phyloP scores from a whole-genome alignment of 148 eudicot genomes.

The Rhododendron molle region DNA sequence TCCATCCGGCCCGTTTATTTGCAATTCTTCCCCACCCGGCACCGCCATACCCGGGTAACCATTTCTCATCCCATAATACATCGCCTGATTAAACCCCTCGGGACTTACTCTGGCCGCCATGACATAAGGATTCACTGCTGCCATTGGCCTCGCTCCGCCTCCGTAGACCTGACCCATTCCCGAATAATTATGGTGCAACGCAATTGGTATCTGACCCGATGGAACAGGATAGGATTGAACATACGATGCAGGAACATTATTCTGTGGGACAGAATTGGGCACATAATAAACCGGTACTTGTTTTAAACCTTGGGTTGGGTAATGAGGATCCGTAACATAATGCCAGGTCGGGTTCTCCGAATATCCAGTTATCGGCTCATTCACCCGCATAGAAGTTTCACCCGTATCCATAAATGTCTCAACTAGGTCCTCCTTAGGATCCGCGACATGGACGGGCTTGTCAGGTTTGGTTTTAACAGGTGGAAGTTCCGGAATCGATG shows the following conservation, averaged over 20 bases:
- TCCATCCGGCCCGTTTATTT: not conserved
- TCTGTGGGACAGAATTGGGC: conserved; percentile 35
- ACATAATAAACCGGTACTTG: conserved; percentile 65
- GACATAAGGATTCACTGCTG: conserved; percentile 27
- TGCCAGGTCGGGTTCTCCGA: conserved; percentile 38
- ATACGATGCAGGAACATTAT: conserved; percentile 20
- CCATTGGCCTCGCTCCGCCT: conserved; percentile 24
- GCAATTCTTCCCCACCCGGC: conserved; percentile 42
- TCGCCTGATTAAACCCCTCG: conserved; percentile 30
- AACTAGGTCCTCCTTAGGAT: conserved; percentile 14
- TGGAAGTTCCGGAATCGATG: conserved; percentile 45
- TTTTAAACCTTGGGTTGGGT: conserved; percentile 31
- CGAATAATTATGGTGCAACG: conserved; percentile 19
- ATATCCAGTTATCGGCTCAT: conserved; percentile 18
- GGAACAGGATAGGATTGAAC: conserved; percentile 24
- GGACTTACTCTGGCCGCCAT: not conserved
- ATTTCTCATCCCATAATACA: conserved; percentile 52
- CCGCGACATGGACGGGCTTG: conserved; percentile 14
- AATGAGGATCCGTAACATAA: conserved; percentile 30
- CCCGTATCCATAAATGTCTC: conserved; percentile 6
- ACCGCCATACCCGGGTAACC: conserved; percentile 47
- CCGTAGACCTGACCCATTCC: conserved; percentile 46
- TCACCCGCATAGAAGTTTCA: not conserved
- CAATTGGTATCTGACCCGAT: conserved; percentile 42
- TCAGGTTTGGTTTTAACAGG: conserved; percentile 57